A percentile compares a stretch with the other conserved stretches of the same genome.
phyloP scores from a whole-genome alignment of 441 rosid genomes.

The Populus hybrid region DNA sequence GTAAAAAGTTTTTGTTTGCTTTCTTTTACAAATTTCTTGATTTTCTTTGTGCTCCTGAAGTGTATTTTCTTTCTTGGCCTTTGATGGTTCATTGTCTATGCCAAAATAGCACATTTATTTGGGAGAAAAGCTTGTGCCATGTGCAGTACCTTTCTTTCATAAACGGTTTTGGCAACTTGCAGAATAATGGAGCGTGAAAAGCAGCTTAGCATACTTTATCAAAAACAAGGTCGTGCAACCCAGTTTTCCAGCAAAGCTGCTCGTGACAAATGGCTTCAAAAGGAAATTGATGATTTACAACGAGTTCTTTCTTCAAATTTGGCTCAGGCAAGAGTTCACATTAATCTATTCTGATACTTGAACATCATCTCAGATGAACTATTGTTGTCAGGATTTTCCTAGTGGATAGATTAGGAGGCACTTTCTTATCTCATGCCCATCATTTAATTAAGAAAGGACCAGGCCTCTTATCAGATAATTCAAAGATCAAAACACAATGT shows the following conservation, averaged over 20 bases:
- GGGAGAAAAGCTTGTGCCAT: slow-evolving; percentile 11
- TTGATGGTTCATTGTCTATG: neutral
- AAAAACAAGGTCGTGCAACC: slow-evolving; percentile 99
- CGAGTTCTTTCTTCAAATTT: slow-evolving; percentile 73
- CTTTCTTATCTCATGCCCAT: neutral
- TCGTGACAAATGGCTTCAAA: slow-evolving; percentile 93
- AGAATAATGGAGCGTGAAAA: slow-evolving; percentile 98
- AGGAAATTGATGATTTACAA: slow-evolving; percentile 87
- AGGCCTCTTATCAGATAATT: neutral
- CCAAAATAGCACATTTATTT: neutral
- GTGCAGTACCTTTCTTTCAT: slow-evolving; percentile 16
- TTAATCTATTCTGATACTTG: slow-evolving; percentile 10
- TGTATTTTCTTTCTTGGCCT: neutral
- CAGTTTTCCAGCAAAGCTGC: slow-evolving; percentile 90
- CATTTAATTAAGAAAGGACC: neutral
- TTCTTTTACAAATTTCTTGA: neutral
- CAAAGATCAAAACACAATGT: neutral
- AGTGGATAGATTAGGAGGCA: neutral
- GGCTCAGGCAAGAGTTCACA: slow-evolving; percentile 45
- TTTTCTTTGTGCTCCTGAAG: neutral
- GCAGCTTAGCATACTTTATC: slow-evolving; percentile 95
- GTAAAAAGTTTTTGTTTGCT: neutral
- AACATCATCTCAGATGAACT: neutral
- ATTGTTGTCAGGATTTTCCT: neutral
- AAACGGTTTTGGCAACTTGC: slow-evolving; percentile 23